Conservation (phyloP, 2,329 filamentous ascomycete genomes). For the Sclerotinia trifoliorum region DNA sequence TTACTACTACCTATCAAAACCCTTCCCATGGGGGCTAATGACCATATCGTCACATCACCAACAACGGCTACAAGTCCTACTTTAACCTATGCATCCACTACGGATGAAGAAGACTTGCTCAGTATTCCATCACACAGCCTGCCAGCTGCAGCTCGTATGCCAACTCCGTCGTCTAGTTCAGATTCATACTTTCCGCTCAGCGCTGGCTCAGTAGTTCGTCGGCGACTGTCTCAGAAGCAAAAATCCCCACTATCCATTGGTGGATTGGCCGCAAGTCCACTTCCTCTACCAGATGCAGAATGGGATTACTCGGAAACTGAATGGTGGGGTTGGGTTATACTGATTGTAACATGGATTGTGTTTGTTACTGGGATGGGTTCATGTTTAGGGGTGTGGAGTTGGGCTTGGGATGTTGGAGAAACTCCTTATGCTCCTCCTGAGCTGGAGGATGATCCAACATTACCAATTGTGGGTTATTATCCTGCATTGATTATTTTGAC, state of each 20-base stretch:
- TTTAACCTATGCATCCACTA: constrained; percentile 68
- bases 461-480: constrained; percentile 97
- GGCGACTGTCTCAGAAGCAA: constrained; percentile 40
- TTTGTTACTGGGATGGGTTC: constrained; percentile 97
- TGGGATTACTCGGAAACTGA: constrained; percentile 95
- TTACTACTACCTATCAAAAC: constrained; percentile 36
- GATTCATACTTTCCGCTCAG: constrained; percentile 60
- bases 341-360: constrained; percentile 88
- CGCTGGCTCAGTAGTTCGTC: constrained; percentile 41
- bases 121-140: constrained; percentile 56
- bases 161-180: constrained; percentile 53
- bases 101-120: constrained; percentile 77
- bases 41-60: constrained; percentile 37
- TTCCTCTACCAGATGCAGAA: constrained; percentile 51
- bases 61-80: constrained; percentile 51
- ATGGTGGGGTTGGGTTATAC: constrained; percentile 96
- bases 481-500: constrained; percentile 91
- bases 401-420: constrained; percentile 98
- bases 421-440: constrained; percentile 95
- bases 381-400: constrained; percentile 92
- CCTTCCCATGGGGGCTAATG: constrained; percentile 37
- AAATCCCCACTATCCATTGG: constrained; percentile 61
- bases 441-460: constrained; percentile 87
- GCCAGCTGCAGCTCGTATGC: constrained; percentile 44
- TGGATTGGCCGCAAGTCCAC: constrained; percentile 50